Evolutionary conservation across 1,284 basidiomycete species (phyloP), one percentile per base, ranked within the genome.

Genomic region (Ceratobasidium sp.): DNA sequence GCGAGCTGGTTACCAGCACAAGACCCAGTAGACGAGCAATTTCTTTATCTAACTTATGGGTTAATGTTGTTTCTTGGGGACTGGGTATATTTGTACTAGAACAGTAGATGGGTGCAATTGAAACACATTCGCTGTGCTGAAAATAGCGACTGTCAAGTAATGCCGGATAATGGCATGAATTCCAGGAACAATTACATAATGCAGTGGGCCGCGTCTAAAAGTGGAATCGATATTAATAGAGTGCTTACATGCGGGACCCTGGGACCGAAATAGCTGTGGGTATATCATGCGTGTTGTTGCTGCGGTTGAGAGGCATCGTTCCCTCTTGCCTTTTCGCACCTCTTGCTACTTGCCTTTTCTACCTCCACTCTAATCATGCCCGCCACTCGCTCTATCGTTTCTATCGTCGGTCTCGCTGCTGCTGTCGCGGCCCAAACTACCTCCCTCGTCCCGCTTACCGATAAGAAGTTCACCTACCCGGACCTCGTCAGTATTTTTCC

Each of bases 381-480:
- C 58, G 61, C 71, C 50, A 54, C 55, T 63, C 72, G 35, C 61
- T 64, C 72, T 35, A 50, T 73, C 63, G 52, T 73, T 58, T 66
- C 63, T 59, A 44, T 69, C 26, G 43, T 38, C 16, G 72, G 38
- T 23, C 62, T 73, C 23, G 72, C 52, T 14, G 72, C 62, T 44
- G 54, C 50, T 21, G 72, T 43, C 41, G 21, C 47, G 30, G 72
- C 72, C 43, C 59, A 63, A 32, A 62, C 50, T 23, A 43, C 30
- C 18, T 18, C 16, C 50, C 52, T 47, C 38, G 18, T 18, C 47
- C 69, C 57, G 3, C 72, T 58, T 14, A 63, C 63, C 61, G 46
- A 57, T 43, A 57, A 63, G 50, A 21, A 73, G 16, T 66, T 43
- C 28, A 63, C 72, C 38, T 63, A 41, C 16, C 61, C 72, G 30